Percentiles rank a stretch among this genome's conserved stretches.
Conservation (phyloP, 495 filamentous ascomycete genomes). For the Penicillium subrubescens region DNA sequence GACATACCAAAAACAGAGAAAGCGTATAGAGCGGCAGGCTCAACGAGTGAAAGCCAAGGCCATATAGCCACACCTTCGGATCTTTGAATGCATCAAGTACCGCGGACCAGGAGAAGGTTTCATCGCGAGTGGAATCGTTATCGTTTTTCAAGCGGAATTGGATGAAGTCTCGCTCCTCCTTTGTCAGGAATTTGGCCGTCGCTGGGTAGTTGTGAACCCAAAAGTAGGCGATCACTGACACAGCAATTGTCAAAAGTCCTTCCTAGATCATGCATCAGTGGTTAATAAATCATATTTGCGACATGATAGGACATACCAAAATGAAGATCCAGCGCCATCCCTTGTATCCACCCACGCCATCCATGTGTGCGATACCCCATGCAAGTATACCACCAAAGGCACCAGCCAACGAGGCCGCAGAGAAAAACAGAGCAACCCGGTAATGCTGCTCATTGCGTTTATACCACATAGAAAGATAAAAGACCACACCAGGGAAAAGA, state of each 20-base stretch:
- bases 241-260: conserved; percentile 66
- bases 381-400: conserved; percentile 81
- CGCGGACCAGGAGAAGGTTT: conserved; percentile 66
- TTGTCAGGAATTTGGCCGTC: conserved; percentile 66
- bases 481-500: conserved; percentile 75
- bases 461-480: conserved; percentile 87
- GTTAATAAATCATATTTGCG: background rate
- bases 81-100: conserved; percentile 67
- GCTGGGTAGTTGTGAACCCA: conserved; percentile 75
- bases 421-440: conserved; percentile 76
- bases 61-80: conserved; percentile 75
- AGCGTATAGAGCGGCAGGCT: conserved; percentile 77
- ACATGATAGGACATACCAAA: conserved; percentile 39
- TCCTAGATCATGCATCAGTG: conserved; percentile 47
- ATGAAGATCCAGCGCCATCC: conserved; percentile 90
- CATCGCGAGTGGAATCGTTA: conserved; percentile 61
- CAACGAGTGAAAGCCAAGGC: conserved; percentile 72
- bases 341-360: conserved; percentile 60
- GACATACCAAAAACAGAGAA: conserved; percentile 68
- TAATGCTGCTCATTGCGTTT: conserved; percentile 71
- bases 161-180: conserved; percentile 63
- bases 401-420: conserved; percentile 71
- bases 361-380: conserved; percentile 62
- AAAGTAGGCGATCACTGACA: conserved; percentile 63
- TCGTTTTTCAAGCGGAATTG: conserved; percentile 61